phyloP scores from a whole-genome alignment of 2,329 filamentous ascomycete genomes.

The Lasiodiplodia theobromae region DNA sequence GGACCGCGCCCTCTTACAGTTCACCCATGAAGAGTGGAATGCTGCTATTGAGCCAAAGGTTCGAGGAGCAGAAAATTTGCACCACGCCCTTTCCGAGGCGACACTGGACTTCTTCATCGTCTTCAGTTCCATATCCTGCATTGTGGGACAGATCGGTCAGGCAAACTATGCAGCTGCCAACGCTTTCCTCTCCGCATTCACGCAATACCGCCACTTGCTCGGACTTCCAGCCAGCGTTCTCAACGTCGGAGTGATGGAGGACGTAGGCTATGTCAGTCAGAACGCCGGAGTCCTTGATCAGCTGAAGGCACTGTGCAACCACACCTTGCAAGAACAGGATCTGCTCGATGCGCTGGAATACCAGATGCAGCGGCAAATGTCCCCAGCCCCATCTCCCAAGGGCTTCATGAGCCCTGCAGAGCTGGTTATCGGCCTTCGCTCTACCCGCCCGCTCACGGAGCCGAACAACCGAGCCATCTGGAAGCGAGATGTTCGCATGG shows the following conservation, averaged over 20 bases:
- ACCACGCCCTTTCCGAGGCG: constrained; percentile 29
- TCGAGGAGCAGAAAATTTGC: constrained; percentile 38
- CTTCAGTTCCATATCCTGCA: constrained; percentile 37
- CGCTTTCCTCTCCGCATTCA: constrained; percentile 40
- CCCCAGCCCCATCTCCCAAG: background rate
- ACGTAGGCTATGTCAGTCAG: constrained; percentile 47
- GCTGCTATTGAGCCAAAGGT: constrained; percentile 32
- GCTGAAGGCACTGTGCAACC: constrained; percentile 7
- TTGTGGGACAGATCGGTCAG: constrained; percentile 47
- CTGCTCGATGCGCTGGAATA: constrained; percentile 17
- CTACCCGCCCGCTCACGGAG: constrained; percentile 34
- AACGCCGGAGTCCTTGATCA: constrained; percentile 20
- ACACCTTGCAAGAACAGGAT: constrained; percentile 20
- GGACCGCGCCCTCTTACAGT: constrained; percentile 8
- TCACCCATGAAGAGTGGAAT: constrained; percentile 32
- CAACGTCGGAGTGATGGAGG: constrained; percentile 60
- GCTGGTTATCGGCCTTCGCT: constrained; percentile 33
- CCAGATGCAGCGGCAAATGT: background rate
- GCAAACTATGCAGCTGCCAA: constrained; percentile 57
- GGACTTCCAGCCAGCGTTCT: constrained; percentile 54
- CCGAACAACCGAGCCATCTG: constrained; percentile 34
- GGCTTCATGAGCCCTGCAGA: constrained; percentile 2
- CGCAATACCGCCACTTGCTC: constrained; percentile 32
- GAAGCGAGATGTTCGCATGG: constrained; percentile 37
- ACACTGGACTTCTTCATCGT: constrained; percentile 42